Base-by-base conservation (phyloP, 2,329 filamentous ascomycete species). In the Fusarium floridanum region DNA sequence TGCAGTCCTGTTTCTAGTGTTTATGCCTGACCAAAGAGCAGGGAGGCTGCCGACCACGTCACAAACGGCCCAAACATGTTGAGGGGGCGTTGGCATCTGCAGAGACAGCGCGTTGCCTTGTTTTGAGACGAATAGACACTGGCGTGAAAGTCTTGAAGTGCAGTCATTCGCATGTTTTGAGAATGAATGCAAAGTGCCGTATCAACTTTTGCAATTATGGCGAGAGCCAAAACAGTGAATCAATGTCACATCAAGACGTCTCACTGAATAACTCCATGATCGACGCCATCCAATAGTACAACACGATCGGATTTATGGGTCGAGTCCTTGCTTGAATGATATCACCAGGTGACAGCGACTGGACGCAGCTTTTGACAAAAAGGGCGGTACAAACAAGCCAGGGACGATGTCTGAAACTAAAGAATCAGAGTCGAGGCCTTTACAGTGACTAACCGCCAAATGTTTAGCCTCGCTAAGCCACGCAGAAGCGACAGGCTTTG, bases 281-380 rank as follows among this genome's bases (percentile, higher is more conserved):
- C 48, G 48, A n/a, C 48, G 16, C 66, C 39, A 37, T 69, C 71
- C 71, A 73, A 73, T 73, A 72, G 71, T 37, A 73, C 71, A 74
- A 73, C 71, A 73, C 71, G 71, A 68, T 68, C 66, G 39, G 39
- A 64, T 72, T 72, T 73, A 73, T 74, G 71, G 71, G 71, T 67
- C 71, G 67, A 68, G 53, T 36, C 71, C 60, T 70, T 62, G 27
- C 61, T 48, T 59, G 36, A 34, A 53, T 56, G 53, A 56, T 56
- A 53, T 53, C 24, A 53, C 48, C 48, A 53, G 48, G 48, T 29
- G 24, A 29, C 48, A 53, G 48, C 10, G 48, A 53, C 48, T n/a
- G 24, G 24, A 29, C 24, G 24, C 24, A 53, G 48, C 48, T 29
- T 53, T 53, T 53, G 16, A 27, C 17, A 10, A n/a, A 29, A 29